Evolutionary conservation across 1,284 basidiomycete genomes (phyloP).

Genomic region (Peniophora sp.): DNA sequence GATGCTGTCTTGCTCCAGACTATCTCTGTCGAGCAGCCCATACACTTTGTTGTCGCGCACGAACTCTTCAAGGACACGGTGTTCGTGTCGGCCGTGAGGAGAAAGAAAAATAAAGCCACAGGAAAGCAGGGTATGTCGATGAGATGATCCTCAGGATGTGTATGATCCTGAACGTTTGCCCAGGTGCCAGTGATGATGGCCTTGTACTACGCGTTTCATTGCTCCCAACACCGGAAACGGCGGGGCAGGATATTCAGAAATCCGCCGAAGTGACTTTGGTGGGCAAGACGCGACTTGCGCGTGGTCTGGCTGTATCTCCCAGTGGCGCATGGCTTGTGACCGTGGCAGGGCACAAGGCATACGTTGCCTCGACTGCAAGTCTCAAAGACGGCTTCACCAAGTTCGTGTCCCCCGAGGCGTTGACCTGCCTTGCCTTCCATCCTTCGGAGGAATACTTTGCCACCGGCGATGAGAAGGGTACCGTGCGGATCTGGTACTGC

Average conservation of each 20-base stretch:
- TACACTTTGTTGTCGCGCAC: slow-evolving; percentile 68
- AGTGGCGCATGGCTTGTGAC: slow-evolving; percentile 81
- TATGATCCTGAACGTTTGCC: too few relatives aligned
- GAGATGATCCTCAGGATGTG: not conserved
- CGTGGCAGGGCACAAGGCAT: slow-evolving; percentile 74
- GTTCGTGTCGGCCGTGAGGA: slow-evolving; percentile 60
- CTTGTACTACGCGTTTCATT: slow-evolving; percentile 55
- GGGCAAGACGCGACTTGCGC: slow-evolving; percentile 63
- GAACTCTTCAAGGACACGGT: slow-evolving; percentile 57
- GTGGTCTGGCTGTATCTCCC: slow-evolving; percentile 64
- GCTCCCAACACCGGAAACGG: slow-evolving; percentile 36
- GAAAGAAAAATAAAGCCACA: slow-evolving; percentile 33
- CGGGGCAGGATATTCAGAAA: slow-evolving; percentile 33
- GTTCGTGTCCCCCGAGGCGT: slow-evolving; percentile 71
- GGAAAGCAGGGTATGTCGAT: not conserved
- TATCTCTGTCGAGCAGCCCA: slow-evolving; percentile 62
- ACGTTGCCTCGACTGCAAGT: slow-evolving; percentile 58
- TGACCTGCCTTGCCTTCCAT: slow-evolving; percentile 87
- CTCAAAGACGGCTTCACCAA: slow-evolving; percentile 72
- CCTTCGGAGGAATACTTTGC: slow-evolving; percentile 91
- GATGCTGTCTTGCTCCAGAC: slow-evolving; percentile 78
- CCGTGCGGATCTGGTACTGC: slow-evolving; percentile 91
- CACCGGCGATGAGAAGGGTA: slow-evolving; percentile 84
- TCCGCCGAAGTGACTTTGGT: slow-evolving; percentile 47
- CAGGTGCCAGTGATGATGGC: slow-evolving; percentile 32